Evolutionary conservation across 2,329 filamentous ascomycete genomes (phyloP), one percentile per base, ranked within the genome.

Genomic region (Penicillium sp.): DNA sequence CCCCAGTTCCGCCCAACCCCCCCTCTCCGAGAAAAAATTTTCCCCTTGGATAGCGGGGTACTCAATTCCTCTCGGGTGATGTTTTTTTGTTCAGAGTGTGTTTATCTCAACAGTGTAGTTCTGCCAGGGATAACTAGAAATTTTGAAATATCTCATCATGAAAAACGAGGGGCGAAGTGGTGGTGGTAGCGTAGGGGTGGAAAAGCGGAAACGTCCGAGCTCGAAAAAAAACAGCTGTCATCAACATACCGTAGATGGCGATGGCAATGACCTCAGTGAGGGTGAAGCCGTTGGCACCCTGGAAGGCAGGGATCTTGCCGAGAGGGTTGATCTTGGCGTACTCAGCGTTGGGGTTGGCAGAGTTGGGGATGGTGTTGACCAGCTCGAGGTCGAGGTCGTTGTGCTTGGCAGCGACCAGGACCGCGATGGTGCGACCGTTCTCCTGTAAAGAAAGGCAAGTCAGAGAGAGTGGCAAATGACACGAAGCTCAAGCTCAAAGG

Each of bases 71-170:
- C 53, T 43, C 61, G 31, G 11, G 14, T 25, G 39, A n/a, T 59
- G 89, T 28, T 50, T 59, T 59, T 49, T 59, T 58, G 91, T 89
- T 90, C 87, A 94, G 92, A 89, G 83, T 80, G 84, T 87, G 65
- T 69, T 38, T 60, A 73, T 74, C 86, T 96, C 93, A 92, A 96
- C 93, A 97, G 79, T 81, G 77, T 82, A 82, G 79, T 96, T 97
- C 91, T 95, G 94, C 90, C 91, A 97, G 94, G 94, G 92, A 96
- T 96, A 96, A 96, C 92, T 95, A 90, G 75, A 75, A 77, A 84
- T 42, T 42, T 42, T 47, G 88, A 84, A 86, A 82, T 84, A 90
- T 88, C 86, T 94, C 91, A 90, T 92, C 85, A 88, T 81, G 70
- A 67, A 71, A 69, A 63, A 28, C 38, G 54, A 50, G 54, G 59